Conservation (phyloP, 2,329 filamentous ascomycete genomes). For the Elsinoe ampelina region DNA sequence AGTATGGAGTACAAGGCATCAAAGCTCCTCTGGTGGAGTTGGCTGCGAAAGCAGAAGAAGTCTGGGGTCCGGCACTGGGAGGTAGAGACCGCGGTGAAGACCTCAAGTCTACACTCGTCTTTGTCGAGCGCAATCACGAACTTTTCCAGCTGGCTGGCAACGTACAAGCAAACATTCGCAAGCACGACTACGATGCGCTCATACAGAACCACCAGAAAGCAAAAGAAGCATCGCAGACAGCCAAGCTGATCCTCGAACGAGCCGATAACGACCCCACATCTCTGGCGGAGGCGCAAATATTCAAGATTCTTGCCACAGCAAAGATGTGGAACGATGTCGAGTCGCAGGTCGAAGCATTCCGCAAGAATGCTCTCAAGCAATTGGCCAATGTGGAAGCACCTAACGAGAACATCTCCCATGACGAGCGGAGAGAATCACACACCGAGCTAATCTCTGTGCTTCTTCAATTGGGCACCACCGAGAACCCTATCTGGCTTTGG, state of each 20-base stretch:
- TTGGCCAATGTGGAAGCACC: constrained; percentile 55
- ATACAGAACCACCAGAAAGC: constrained; percentile 81
- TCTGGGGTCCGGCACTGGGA: constrained; percentile 90
- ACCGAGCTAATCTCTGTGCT: constrained; percentile 85
- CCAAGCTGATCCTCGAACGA: constrained; percentile 55
- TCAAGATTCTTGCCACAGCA: constrained; percentile 78
- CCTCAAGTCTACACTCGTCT: constrained; percentile 65
- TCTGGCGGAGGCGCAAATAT: constrained; percentile 68
- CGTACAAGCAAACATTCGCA: constrained; percentile 75
- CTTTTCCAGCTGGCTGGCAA: constrained; percentile 72
- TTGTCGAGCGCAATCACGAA: constrained; percentile 69
- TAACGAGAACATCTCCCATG: constrained; percentile 40
- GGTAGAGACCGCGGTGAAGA: constrained; percentile 86
- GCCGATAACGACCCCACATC: constrained; percentile 42
- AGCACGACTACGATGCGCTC: constrained; percentile 79
- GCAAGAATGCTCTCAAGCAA: constrained; percentile 78
- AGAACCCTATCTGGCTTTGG: constrained; percentile 97
- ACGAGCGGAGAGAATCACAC: constrained; percentile 62
- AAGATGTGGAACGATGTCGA: constrained; percentile 95
- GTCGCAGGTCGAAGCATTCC: constrained; percentile 76
- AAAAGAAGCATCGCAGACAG: constrained; percentile 71
- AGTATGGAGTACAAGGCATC: constrained; percentile 81
- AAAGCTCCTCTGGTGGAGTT: constrained; percentile 81
- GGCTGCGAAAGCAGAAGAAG: constrained; percentile 87
- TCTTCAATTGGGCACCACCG: constrained; percentile 86